Evolutionary conservation across 2,329 filamentous ascomycete species (phyloP).

Genomic region (Phaeosphaeriaceae sp.): DNA sequence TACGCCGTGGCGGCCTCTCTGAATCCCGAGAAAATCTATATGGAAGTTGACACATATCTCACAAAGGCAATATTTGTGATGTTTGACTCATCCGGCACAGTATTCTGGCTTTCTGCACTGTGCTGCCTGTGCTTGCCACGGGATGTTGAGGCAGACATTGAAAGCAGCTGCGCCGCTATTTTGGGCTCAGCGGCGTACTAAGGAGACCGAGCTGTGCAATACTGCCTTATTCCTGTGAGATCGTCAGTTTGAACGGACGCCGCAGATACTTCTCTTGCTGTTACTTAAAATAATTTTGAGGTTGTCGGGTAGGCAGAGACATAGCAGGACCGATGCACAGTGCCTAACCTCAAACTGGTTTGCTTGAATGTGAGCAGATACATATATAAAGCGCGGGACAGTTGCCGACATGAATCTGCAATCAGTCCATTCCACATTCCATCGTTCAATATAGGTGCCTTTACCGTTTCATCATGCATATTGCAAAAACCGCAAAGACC

Average conservation of each 20-base stretch:
- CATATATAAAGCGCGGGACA: not conserved
- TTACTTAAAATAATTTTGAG: constrained; percentile 2
- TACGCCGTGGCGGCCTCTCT: not conserved
- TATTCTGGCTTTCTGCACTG: constrained; percentile 3
- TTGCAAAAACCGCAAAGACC: constrained; percentile 1
- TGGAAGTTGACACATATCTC: not conserved
- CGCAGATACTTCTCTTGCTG: constrained; percentile 1
- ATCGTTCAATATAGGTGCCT: constrained; percentile 1
- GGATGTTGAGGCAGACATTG: constrained; percentile 2
- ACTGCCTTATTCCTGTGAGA: constrained; percentile 1
- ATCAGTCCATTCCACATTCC: constrained; percentile 1
- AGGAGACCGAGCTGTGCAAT: constrained; percentile 1
- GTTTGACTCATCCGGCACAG: not conserved
- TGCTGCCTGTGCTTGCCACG: constrained; percentile 1
- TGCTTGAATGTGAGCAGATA: constrained; percentile 1
- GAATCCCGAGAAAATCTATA: not conserved
- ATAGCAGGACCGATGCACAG: constrained; percentile 1
- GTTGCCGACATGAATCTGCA: not conserved
- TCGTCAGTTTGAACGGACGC: not conserved
- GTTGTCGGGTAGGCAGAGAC: not conserved
- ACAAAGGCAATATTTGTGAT: not conserved
- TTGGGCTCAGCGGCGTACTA: not conserved
- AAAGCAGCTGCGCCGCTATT: constrained; percentile 1
- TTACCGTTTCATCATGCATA: constrained; percentile 9
- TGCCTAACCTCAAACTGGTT: not conserved